Base-by-base conservation (phyloP, 1,284 basidiomycete genomes). In the Austroboletus novae-zelandiae region DNA sequence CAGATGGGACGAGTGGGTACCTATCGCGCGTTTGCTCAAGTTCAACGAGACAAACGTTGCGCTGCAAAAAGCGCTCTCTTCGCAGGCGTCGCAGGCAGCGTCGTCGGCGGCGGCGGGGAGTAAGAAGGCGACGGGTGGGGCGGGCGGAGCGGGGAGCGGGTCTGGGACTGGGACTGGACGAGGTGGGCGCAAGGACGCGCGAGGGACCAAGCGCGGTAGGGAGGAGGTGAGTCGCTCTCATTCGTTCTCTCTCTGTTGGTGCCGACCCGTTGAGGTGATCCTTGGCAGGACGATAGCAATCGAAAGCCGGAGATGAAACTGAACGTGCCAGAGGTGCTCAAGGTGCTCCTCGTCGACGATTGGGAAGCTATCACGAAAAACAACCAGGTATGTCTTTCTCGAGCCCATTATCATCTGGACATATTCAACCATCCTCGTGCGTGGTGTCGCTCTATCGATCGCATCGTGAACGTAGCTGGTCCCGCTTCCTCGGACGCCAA, bases 1-100 rank as follows among this genome's bases (percentile, higher is more conserved):
- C 60, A 96, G 92, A 55, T 98, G 96, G 96, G 96, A 98, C 73
- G 96, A 99, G 77, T 98, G 94, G 94, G 96, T 98, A 0, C 89
- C 92, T 1, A 80, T 84, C 40, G 70, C 71, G 17, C 86, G 97
- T 5, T 74, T 98, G 43, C 77, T 98, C 50, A 98, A 98, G 70
- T 78, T 81, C 61, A 94, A 89, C 64, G 93, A 97, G 55, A 77
- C 81, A 40, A 96, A 94, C 59, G 75, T 96, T 37, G 78, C 80
- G n/a, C 76, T 86, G 56, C 93, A 98, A 66, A 91, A 87, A 69
- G 70, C 63, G 40, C 72, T 82, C 40, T 71, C 74, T 57, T 75
- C 73, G 15, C 67, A 67, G 48, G 67, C 63, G 13, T 71, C 71
- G 31, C 68, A 74, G 5, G 59, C 67, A 2, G 59, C 69, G 5